A percentile compares a stretch with the other conserved stretches of the same genome.
Conservation (phyloP, 1,284 basidiomycete genomes). For the Cryptococcus deneoformans region DNA sequence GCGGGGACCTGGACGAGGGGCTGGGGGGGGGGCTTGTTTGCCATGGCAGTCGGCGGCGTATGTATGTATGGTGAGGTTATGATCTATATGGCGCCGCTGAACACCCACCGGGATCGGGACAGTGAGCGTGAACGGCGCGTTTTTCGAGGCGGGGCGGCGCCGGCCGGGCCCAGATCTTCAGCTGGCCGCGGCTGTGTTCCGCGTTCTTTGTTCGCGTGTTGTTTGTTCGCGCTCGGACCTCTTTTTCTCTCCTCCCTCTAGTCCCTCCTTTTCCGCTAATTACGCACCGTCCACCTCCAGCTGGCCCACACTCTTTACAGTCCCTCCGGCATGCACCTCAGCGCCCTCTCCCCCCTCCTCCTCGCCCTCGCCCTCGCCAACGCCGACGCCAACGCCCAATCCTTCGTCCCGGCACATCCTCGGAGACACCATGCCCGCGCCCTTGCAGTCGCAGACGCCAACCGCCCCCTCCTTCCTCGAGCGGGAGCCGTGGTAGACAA, state of each 20-base stretch:
- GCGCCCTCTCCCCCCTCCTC: conserved; percentile 15
- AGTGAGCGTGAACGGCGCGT: too few relatives aligned
- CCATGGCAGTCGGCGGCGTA: too few relatives aligned
- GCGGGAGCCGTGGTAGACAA: conserved; percentile 12
- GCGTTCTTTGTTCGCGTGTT: too few relatives aligned
- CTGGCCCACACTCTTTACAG: background rate
- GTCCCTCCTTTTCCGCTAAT: background rate
- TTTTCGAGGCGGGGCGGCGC: too few relatives aligned
- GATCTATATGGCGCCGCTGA: too few relatives aligned
- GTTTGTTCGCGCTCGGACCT: too few relatives aligned
- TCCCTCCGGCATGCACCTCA: conserved; percentile 15
- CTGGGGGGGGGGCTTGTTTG: too few relatives aligned
- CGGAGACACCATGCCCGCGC: conserved; percentile 23
- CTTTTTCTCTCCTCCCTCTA: too few relatives aligned
- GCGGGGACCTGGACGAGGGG: conserved; percentile 39
- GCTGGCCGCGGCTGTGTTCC: too few relatives aligned
- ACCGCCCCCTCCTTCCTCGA: conserved; percentile 6
- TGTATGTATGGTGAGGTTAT: too few relatives aligned
- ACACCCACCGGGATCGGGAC: too few relatives aligned
- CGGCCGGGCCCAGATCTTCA: too few relatives aligned
- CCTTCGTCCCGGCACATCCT: background rate
- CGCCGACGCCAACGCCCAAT: conserved; percentile 2
- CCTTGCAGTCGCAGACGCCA: conserved; percentile 13
- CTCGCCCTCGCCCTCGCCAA: conserved; percentile 18
- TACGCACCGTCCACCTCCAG: background rate